Conservation (phyloP, 805 yeast species). For the Barnettozyma botsteinii region DNA sequence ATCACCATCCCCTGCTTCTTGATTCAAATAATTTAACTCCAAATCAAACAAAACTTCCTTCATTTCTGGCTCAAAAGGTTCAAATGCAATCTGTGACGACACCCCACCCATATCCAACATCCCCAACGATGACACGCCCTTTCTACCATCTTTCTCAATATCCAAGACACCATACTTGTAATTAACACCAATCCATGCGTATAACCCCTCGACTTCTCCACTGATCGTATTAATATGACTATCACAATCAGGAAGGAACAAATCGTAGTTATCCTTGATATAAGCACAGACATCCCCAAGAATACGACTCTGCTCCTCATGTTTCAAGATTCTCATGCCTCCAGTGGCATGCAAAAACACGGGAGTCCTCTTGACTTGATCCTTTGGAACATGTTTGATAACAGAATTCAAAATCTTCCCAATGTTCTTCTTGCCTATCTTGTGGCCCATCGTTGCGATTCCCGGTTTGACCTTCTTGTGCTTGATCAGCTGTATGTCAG, state of each 20-base stretch:
- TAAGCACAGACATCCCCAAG: conserved; percentile 45
- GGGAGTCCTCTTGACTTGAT: conserved; percentile 60
- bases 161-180: conserved; percentile 43
- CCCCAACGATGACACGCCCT: no score
- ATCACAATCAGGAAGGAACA: conserved; percentile 55
- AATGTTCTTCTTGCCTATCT: conserved; percentile 47
- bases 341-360: conserved; percentile 66
- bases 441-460: conserved; percentile 42
- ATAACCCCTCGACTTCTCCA: conserved; percentile 62
- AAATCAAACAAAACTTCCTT: conserved; percentile 44
- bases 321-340: conserved; percentile 55
- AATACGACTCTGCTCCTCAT: conserved; percentile 42
- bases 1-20: conserved; percentile 16
- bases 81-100: conserved; percentile 70
- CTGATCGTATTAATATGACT: conserved; percentile 54
- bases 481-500: conserved; percentile 15
- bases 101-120: conserved; percentile 99
- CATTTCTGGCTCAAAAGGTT: conserved; percentile 43
- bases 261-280: conserved; percentile 39
- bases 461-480: conserved; percentile 44
- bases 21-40: conserved; percentile 32
- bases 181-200: conserved; percentile 63
- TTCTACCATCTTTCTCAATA: conserved; percentile 28
- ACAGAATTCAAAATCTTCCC: conserved; percentile 43
- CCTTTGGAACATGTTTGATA: conserved; percentile 47